Conservation (phyloP, 1,284 basidiomycete species). For the Inonotus obliquus region DNA sequence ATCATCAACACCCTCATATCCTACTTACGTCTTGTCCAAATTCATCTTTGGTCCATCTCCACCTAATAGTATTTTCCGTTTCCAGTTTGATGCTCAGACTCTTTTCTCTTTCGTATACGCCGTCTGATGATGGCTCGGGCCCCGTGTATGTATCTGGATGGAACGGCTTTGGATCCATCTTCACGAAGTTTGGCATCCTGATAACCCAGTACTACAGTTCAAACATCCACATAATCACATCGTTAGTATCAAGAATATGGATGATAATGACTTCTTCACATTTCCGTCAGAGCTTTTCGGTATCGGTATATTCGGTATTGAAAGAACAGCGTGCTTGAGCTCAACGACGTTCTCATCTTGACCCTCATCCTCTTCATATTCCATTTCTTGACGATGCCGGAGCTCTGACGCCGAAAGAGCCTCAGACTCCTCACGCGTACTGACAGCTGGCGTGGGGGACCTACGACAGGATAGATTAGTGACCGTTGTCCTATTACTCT, state of each 20-base stretch:
- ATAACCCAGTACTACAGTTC: slow-evolving; percentile 69
- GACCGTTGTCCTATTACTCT: not conserved
- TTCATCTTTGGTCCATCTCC: slow-evolving; percentile 78
- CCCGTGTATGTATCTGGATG: slow-evolving; percentile 77
- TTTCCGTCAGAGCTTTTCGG: slow-evolving; percentile 68
- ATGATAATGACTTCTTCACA: slow-evolving; percentile 38
- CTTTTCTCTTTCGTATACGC: slow-evolving; percentile 58
- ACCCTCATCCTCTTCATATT: slow-evolving; percentile 78
- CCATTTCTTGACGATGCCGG: slow-evolving; percentile 61
- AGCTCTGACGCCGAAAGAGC: slow-evolving; percentile 66
- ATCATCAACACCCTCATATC: slow-evolving; percentile 5
- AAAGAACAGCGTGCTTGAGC: slow-evolving; percentile 64
- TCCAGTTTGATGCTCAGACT: slow-evolving; percentile 80
- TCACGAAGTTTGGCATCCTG: slow-evolving; percentile 79
- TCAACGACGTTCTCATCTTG: slow-evolving; percentile 48
- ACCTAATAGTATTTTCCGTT: slow-evolving; percentile 87
- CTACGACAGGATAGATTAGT: slow-evolving; percentile 19
- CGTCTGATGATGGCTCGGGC: slow-evolving; percentile 57
- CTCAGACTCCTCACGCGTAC: slow-evolving; percentile 50
- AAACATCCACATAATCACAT: slow-evolving; percentile 1
- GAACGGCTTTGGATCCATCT: slow-evolving; percentile 79
- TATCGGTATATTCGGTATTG: slow-evolving; percentile 74
- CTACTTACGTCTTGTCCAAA: slow-evolving; percentile 62
- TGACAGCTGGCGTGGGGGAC: slow-evolving; percentile 24
- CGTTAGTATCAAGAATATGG: slow-evolving; percentile 5